These are phyloP conservation scores for Phytophthora ramorum DNA, from an alignment of 352 stramenopile species.

Conservation along the genomic window DNA sequence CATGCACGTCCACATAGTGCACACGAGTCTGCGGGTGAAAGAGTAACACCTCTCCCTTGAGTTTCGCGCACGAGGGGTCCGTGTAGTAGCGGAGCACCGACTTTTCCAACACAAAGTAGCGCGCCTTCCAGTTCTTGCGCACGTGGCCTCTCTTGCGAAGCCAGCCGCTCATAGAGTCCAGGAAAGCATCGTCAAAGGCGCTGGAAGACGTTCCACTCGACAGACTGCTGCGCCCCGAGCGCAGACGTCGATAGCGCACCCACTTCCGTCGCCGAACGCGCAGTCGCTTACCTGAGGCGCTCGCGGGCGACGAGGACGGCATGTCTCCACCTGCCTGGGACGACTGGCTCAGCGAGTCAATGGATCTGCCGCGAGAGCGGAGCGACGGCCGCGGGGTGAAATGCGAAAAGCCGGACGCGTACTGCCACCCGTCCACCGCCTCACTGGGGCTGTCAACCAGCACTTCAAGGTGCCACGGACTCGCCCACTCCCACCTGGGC, in stretches of 20 bases:
- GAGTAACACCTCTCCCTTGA: constrained; percentile 81
- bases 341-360: constrained; percentile 30
- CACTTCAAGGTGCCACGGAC: constrained; percentile 73
- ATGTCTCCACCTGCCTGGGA: constrained; percentile 13
- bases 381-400: constrained; percentile 42
- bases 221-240: constrained; percentile 14
- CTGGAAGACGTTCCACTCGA: constrained; percentile 22
- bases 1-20: constrained; percentile 75
- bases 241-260: constrained; percentile 61
- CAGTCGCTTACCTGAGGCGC: constrained; percentile 45
- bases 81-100: constrained; percentile 76
- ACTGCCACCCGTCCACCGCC: constrained; percentile 65
- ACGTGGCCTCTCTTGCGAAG: constrained; percentile 72
- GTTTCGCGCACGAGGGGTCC: constrained; percentile 52
- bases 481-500: constrained; percentile 70
- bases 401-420: constrained; percentile 68
- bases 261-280: constrained; percentile 72
- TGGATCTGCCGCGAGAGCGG: constrained; percentile 29
- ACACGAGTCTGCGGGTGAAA: constrained; percentile 74
- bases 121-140: constrained; percentile 81
- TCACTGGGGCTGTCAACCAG: constrained; percentile 26
- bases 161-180: constrained; percentile 80
- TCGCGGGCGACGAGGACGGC: constrained; percentile 30
- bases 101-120: constrained; percentile 78
- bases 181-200: constrained; percentile 72